Evolutionary conservation across 441 rosid genomes (phyloP), one percentile per base, ranked within the genome.

Genomic region (Eruca vesicaria): DNA sequence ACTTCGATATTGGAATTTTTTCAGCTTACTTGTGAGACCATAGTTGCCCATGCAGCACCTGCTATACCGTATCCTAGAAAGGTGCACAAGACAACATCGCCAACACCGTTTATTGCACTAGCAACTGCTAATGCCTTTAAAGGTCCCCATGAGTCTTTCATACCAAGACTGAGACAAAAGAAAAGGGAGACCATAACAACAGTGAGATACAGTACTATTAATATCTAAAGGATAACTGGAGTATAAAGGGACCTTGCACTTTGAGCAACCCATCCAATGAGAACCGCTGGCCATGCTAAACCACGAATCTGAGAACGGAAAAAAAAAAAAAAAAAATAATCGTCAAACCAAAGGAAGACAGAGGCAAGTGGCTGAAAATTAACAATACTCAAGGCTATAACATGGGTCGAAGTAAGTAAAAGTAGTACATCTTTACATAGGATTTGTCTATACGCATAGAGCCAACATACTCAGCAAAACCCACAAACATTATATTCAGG

Each of bases 41-140:
- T 88, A 38, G 99, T 91, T 62, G 97, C 99, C 99, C 97, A 95
- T 59, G 99, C 98, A 52, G 97, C 97, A 71, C 99, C 97, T 73
- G 97, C 91, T 64, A 91, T 90, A 65, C 98, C 92, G 19, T 85
- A 95, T 74, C 94, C 97, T 66, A 93, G 81, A 82, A 85, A 80
- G 58, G 79, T 87, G 88, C 98, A 95, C 41, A 95, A 86, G 69
- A 89, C 86, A 52, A 93, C 74, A 81, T 89, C 97, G 56, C 98
- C 97, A 57, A 89, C 36, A 56, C 87, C 92, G 82, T 95, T 91
- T 67, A 95, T 84, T 58, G 76, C 85, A 82, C 86, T 93, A 57
- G 97, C 88, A 78, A 82, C 89, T 12, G 84, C 87, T 81, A 93
- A 79, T 28, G 97, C 98, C 85, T 91, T 93, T 77, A 95, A 63